phyloP scores from a whole-genome alignment of 192 early-diverging fungal genomes.

The Backusella circina region DNA sequence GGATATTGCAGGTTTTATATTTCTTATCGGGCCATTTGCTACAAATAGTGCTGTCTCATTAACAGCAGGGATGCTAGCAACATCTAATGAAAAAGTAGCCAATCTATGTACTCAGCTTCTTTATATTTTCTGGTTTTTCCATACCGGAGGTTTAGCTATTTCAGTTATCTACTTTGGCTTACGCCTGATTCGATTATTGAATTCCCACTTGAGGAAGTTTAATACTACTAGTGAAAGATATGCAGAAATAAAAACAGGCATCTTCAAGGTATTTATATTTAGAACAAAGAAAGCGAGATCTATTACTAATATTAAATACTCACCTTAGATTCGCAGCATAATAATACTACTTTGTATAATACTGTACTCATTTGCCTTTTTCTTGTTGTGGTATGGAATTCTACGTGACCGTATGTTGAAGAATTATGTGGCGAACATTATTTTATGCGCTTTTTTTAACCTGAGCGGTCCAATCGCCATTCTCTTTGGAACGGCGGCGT shows the following conservation, averaged over 20 bases:
- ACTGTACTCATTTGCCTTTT: slow-evolving; percentile 10
- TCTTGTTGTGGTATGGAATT: slow-evolving; percentile 24
- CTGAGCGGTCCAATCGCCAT: slow-evolving; percentile 1
- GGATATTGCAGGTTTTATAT: slow-evolving; percentile 13
- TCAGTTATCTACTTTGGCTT: slow-evolving; percentile 15
- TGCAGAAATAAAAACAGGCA: slow-evolving; percentile 17
- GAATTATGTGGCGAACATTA: neutral
- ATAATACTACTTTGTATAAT: slow-evolving; percentile 11
- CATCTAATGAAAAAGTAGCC: neutral
- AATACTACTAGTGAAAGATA: slow-evolving; percentile 6
- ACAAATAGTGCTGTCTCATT: slow-evolving; percentile 8
- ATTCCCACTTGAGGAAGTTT: slow-evolving; percentile 9
- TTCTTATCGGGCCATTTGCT: slow-evolving; percentile 15
- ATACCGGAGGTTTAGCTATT: neutral
- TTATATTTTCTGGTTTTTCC: slow-evolving; percentile 27
- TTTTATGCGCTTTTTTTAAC: slow-evolving; percentile 13
- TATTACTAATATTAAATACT: neutral
- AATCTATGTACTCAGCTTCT: slow-evolving; percentile 11
- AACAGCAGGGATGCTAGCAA: slow-evolving; percentile 11
- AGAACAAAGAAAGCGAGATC: no score
- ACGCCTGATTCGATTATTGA: slow-evolving; percentile 9
- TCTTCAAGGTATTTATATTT: slow-evolving; percentile 6
- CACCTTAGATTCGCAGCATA: slow-evolving; percentile 2
- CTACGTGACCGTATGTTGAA: slow-evolving; percentile 16
- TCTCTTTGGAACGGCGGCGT: slow-evolving; percentile 7